These are phyloP conservation scores for Pinus tabuliformis DNA, from an alignment of 75 land plant species.

Conservation along the genomic window DNA sequence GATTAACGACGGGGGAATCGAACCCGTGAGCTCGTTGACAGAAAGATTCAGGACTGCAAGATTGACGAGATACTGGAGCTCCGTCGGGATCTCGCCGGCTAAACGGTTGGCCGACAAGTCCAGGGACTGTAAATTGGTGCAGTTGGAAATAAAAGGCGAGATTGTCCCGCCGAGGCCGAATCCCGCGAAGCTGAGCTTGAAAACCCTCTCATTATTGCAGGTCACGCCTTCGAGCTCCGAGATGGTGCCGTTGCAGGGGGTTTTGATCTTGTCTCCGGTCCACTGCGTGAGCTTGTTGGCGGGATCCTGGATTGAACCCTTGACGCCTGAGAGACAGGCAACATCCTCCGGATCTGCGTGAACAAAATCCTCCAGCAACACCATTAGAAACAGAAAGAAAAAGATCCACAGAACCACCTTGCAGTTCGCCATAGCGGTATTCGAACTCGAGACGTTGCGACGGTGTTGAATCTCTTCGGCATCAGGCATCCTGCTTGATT, in stretches of 20 bases:
- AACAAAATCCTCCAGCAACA: too few relatives aligned
- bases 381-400: too few relatives aligned
- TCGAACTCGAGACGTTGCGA: too few relatives aligned
- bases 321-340: slow-evolving; percentile 34
- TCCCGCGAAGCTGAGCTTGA: slow-evolving; percentile 51
- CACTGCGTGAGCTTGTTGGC: slow-evolving; percentile 32
- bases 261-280: slow-evolving; percentile 32
- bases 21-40: slow-evolving; percentile 44
- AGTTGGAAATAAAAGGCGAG: slow-evolving; percentile 68
- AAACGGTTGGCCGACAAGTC: slow-evolving; percentile 73
- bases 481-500: too few relatives aligned
- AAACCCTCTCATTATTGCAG: slow-evolving; percentile 75
- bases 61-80: slow-evolving; percentile 47
- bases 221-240: slow-evolving; percentile 56
- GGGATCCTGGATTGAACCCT: slow-evolving; percentile 37
- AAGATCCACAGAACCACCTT: too few relatives aligned
- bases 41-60: slow-evolving; percentile 74
- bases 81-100: slow-evolving; percentile 58
- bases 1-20: slow-evolving; percentile 59
- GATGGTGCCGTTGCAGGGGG: slow-evolving; percentile 52
- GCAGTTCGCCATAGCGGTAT: too few relatives aligned
- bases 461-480: too few relatives aligned
- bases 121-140: slow-evolving; percentile 67
- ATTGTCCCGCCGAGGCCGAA: slow-evolving; percentile 58
- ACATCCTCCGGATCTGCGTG: slow-evolving; percentile 49